These are phyloP conservation scores for Colletotrichum lini DNA, from an alignment of 2,329 filamentous ascomycete genomes.

Conservation along the genomic window DNA sequence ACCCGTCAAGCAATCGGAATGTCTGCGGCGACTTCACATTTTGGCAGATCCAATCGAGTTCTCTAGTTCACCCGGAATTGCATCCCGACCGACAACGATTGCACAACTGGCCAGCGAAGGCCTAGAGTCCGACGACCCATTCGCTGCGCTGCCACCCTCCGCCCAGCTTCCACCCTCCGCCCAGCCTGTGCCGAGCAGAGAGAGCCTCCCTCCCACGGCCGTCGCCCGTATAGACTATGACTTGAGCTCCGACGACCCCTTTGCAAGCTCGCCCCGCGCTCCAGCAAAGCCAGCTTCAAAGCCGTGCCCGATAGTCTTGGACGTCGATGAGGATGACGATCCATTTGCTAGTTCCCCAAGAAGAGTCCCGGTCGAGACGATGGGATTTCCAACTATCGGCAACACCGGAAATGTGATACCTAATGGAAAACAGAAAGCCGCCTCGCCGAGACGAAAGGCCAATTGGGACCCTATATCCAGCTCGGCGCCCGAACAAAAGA, in stretches of 20 bases:
- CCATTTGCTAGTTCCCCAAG: constrained; percentile 14
- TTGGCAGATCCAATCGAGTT: constrained; percentile 52
- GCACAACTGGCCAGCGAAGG: not conserved
- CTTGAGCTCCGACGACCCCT: constrained; percentile 43
- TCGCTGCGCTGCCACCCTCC: constrained; percentile 43
- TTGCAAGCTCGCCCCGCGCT: constrained; percentile 45
- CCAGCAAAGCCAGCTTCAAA: constrained; percentile 16
- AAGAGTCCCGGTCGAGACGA: not conserved
- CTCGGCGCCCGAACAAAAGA: constrained; percentile 60
- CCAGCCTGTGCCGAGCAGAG: constrained; percentile 23
- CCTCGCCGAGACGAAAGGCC: constrained; percentile 46
- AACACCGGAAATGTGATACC: not conserved
- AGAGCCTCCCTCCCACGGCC: constrained; percentile 43
- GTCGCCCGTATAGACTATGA: not conserved
- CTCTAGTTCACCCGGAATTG: constrained; percentile 52
- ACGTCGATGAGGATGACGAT: constrained; percentile 27
- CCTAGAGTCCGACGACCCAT: constrained; percentile 40
- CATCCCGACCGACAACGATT: not conserved
- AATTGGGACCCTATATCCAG: constrained; percentile 69
- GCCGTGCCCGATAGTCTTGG: constrained; percentile 19
- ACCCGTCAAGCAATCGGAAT: not conserved
- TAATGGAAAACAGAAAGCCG: constrained; percentile 38
- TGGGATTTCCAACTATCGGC: not conserved
- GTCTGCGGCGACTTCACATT: not conserved
- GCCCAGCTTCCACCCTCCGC: constrained; percentile 21